phyloP scores from a whole-genome alignment of 176 grass and related monocot genomes.

The Neostapfia colusana region DNA sequence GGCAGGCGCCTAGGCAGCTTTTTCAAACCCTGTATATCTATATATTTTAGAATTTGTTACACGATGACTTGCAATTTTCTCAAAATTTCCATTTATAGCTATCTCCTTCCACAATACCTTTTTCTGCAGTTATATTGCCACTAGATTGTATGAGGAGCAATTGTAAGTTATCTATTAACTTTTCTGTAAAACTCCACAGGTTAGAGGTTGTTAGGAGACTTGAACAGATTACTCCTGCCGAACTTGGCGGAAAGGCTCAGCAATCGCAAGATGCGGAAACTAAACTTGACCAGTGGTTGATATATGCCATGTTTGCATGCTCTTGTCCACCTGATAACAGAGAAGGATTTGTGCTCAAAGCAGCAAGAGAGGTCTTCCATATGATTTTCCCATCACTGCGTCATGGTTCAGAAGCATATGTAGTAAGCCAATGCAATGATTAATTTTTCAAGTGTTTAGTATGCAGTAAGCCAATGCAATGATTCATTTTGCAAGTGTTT shows the following conservation, averaged over 20 bases:
- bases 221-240: slow-evolving; percentile 80
- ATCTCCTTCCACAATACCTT: neutral
- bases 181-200: slow-evolving; percentile 50
- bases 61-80: slow-evolving; percentile 19
- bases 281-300: slow-evolving; percentile 94
- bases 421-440: slow-evolving; percentile 58
- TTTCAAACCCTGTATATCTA: too few relatives aligned
- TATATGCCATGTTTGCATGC: slow-evolving; percentile 97
- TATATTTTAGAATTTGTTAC: neutral
- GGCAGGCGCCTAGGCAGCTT: too few relatives aligned
- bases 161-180: slow-evolving; percentile 20
- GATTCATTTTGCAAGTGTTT: slow-evolving; percentile 38
- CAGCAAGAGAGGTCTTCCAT: slow-evolving; percentile 92
- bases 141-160: neutral
- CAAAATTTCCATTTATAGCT: slow-evolving; percentile 2
- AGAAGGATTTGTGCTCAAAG: slow-evolving; percentile 58
- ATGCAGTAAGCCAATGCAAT: slow-evolving; percentile 56
- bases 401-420: slow-evolving; percentile 93
- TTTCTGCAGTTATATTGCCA: slow-evolving; percentile 28
- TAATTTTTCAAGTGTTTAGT: slow-evolving; percentile 35
- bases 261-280: slow-evolving; percentile 78
- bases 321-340: slow-evolving; percentile 76
- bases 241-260: slow-evolving; percentile 89
- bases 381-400: slow-evolving; percentile 83
- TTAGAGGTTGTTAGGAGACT: slow-evolving; percentile 81